Percentiles rank a stretch among this genome's conserved stretches.
Conservation (phyloP, 352 stramenopile species). For the Globisporangium ultimum region DNA sequence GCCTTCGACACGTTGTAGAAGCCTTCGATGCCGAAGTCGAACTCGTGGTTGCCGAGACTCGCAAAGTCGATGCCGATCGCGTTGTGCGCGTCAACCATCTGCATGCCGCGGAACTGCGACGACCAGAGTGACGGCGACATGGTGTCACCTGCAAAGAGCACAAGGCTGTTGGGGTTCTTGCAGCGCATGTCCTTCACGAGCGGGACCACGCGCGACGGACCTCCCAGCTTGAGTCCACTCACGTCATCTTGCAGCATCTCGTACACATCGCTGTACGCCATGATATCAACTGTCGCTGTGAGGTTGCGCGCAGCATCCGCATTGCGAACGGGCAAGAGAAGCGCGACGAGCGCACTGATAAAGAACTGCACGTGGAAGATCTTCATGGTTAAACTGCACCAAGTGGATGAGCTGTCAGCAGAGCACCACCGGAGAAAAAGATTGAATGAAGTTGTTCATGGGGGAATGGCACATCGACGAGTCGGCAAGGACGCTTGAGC, state of each 20-base stretch:
- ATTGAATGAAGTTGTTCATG: no score
- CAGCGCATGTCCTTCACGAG: conserved; percentile 55
- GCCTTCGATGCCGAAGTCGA: conserved; percentile 73
- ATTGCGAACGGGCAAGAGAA: no score
- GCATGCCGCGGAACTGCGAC: conserved; percentile 71
- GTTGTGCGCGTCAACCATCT: conserved; percentile 79
- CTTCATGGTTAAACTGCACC: no score
- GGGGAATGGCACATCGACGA: no score
- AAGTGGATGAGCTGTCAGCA: no score
- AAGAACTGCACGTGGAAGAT: no score
- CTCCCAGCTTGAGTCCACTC: conserved; percentile 57
- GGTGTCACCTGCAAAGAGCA: conserved; percentile 77
- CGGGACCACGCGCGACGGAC: conserved; percentile 68
- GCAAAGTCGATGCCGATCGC: conserved; percentile 71
- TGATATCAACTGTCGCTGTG: conserved; percentile 56
- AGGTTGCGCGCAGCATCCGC: conserved; percentile 33
- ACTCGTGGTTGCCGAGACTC: conserved; percentile 79
- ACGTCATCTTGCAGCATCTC: conserved; percentile 70
- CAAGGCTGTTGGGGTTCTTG: conserved; percentile 61
- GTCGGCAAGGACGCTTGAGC: no score
- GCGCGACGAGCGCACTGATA: no score
- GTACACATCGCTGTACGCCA: conserved; percentile 82
- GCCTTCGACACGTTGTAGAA: conserved; percentile 63
- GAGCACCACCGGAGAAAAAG: no score
- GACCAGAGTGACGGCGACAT: conserved; percentile 85